phyloP scores from a whole-genome alignment of 257 asterid species.

The Solanum sejunctum region DNA sequence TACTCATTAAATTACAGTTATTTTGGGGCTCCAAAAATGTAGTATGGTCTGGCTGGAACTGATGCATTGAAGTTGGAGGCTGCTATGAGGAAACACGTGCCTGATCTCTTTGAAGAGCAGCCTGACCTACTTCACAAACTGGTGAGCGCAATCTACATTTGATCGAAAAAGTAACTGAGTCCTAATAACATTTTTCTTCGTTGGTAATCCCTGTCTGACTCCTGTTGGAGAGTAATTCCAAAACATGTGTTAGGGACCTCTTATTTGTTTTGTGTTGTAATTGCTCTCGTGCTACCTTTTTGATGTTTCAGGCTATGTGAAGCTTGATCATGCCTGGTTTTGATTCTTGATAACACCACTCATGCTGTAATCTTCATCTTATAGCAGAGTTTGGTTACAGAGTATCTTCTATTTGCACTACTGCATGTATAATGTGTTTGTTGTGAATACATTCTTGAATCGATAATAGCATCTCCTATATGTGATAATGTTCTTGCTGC shows the following conservation, averaged over 20 bases:
- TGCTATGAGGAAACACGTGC: slow-evolving; percentile 89
- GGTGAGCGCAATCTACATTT: slow-evolving; percentile 27
- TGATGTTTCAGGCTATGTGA: not conserved
- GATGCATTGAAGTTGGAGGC: slow-evolving; percentile 79
- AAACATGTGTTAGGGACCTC: not conserved
- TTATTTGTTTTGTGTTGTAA: not conserved
- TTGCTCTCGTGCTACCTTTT: not conserved
- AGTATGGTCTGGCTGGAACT: slow-evolving; percentile 96
- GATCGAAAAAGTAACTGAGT: not conserved
- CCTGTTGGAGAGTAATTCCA: not conserved
- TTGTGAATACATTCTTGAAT: not conserved
- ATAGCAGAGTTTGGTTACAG: not conserved
- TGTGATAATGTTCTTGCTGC: not conserved
- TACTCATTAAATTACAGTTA: slow-evolving; percentile 93
- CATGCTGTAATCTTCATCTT: not conserved
- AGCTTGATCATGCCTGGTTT: not conserved
- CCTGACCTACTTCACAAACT: slow-evolving; percentile 98
- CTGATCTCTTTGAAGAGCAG: slow-evolving; percentile 90
- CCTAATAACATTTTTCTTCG: not conserved
- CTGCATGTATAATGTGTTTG: not conserved
- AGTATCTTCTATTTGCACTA: not conserved
- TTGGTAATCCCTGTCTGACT: not conserved
- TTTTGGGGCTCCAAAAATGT: slow-evolving; percentile 86
- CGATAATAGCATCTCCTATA: not conserved
- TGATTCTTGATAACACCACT: not conserved